A percentile compares a stretch with the other conserved stretches of the same genome.
Evolutionary conservation across 768 basidiomycete species (phyloP).

Genomic region (Phaeotremella fagi): DNA sequence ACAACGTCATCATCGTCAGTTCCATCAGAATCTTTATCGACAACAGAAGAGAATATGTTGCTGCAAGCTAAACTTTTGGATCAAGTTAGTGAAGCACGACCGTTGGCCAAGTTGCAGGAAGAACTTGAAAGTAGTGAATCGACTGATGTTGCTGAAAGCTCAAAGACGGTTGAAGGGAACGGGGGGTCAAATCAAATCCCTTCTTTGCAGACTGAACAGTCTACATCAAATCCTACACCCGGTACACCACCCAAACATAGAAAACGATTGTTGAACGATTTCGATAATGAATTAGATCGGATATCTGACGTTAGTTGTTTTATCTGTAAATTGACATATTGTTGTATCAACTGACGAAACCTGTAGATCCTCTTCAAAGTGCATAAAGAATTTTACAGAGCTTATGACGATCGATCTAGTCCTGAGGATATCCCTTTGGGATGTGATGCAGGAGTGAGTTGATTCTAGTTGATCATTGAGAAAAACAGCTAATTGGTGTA

Average conservation of each 20-base stretch:
- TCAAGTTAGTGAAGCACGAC: slow-evolving; percentile 77
- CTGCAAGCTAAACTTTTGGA: slow-evolving; percentile 72
- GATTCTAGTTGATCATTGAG: not conserved
- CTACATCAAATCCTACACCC: not conserved
- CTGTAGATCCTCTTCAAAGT: slow-evolving; percentile 73
- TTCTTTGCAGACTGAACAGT: not conserved
- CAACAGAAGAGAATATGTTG: slow-evolving; percentile 55
- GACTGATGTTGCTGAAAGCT: not conserved
- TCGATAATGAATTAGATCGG: slow-evolving; percentile 75
- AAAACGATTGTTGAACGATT: slow-evolving; percentile 72
- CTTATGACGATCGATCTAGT: slow-evolving; percentile 54
- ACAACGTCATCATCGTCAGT: slow-evolving; percentile 20
- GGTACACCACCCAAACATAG: slow-evolving; percentile 5
- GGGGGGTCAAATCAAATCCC: slow-evolving; percentile 11
- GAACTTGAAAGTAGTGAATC: slow-evolving; percentile 47
- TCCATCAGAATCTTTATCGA: slow-evolving; percentile 51
- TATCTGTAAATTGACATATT: not conserved
- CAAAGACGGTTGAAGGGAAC: slow-evolving; percentile 5
- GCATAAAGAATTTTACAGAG: slow-evolving; percentile 68
- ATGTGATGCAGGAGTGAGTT: slow-evolving; percentile 71
- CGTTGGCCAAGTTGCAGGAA: slow-evolving; percentile 82
- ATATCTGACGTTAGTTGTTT: slow-evolving; percentile 61
- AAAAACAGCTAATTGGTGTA: slow-evolving; percentile 42
- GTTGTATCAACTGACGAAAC: not conserved
- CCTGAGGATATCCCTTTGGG: slow-evolving; percentile 32